A percentile compares a stretch with the other conserved stretches of the same genome.
Conservation (phyloP, 2,329 filamentous ascomycete genomes). For the Triangularia verruculosa region DNA sequence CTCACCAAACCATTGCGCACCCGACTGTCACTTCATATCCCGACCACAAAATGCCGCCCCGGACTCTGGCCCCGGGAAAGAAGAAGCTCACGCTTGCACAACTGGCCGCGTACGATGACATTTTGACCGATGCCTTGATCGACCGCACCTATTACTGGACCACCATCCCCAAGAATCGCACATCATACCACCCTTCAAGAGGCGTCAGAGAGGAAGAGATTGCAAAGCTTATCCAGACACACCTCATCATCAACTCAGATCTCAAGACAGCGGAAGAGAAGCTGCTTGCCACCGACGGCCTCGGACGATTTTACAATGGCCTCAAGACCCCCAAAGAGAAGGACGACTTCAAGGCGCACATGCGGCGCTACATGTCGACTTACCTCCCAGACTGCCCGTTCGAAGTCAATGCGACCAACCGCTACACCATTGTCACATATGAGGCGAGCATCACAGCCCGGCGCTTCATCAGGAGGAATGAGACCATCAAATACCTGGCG, state of each 20-base stretch:
- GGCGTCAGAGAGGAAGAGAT: slow-evolving; percentile 68
- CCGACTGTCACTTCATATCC: background rate
- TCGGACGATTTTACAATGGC: slow-evolving; percentile 66
- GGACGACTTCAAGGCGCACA: slow-evolving; percentile 79
- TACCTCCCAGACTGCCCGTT: slow-evolving; percentile 93
- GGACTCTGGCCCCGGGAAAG: slow-evolving; percentile 41
- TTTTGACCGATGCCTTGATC: slow-evolving; percentile 89
- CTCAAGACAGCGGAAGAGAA: slow-evolving; percentile 66
- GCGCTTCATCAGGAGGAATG: slow-evolving; percentile 72
- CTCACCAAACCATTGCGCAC: background rate
- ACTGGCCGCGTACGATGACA: slow-evolving; percentile 90
- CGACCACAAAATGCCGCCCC: slow-evolving; percentile 19
- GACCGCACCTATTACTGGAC: slow-evolving; percentile 99
- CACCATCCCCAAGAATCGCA: slow-evolving; percentile 88
- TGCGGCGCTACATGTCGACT: slow-evolving; percentile 87
- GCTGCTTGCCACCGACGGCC: slow-evolving; percentile 68
- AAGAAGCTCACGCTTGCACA: slow-evolving; percentile 79
- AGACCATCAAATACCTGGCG: slow-evolving; percentile 84
- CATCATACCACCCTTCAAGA: slow-evolving; percentile 79
- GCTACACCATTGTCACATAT: slow-evolving; percentile 86
- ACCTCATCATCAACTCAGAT: slow-evolving; percentile 75
- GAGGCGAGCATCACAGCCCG: slow-evolving; percentile 87
- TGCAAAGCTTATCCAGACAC: slow-evolving; percentile 56
- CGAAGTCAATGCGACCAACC: slow-evolving; percentile 86
- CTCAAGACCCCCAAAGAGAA: slow-evolving; percentile 75